phyloP scores from a whole-genome alignment of 1,139 yeast genomes.

The Yamadazyma kanchanaburiensis region DNA sequence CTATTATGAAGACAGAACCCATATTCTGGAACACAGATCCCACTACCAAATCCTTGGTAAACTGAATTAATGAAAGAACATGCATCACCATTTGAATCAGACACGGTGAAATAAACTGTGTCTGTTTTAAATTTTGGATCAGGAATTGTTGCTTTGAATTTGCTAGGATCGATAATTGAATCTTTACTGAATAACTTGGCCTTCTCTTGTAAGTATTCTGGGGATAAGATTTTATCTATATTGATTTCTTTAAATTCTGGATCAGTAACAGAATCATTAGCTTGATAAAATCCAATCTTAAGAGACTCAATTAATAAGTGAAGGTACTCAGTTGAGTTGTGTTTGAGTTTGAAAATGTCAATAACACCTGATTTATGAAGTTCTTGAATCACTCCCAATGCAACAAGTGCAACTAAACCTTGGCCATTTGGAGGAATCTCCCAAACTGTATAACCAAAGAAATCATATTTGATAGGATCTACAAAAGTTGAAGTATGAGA shows the following conservation, averaged over 20 bases:
- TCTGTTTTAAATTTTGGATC: conserved; percentile 66
- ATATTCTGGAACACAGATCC: conserved; percentile 60
- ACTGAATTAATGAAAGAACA: conserved; percentile 81
- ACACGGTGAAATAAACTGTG: conserved; percentile 70
- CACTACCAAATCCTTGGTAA: conserved; percentile 69
- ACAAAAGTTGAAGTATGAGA: conserved; percentile 56
- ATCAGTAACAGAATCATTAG: conserved; percentile 73
- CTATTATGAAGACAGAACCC: conserved; percentile 78
- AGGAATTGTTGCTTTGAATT: conserved; percentile 54
- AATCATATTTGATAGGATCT: conserved; percentile 54
- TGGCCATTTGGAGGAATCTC: conserved; percentile 85
- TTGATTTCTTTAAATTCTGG: conserved; percentile 42
- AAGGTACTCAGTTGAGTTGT: conserved; percentile 69
- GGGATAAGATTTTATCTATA: conserved; percentile 30
- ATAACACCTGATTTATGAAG: conserved; percentile 47
- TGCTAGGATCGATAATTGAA: conserved; percentile 39
- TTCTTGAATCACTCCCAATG: conserved; percentile 64
- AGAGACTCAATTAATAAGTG: conserved; percentile 68
- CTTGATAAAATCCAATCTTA: conserved; percentile 72
- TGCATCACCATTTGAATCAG: conserved; percentile 74
- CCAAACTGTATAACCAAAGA: conserved; percentile 50
- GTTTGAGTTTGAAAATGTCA: conserved; percentile 45
- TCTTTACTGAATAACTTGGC: conserved; percentile 42
- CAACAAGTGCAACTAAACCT: conserved; percentile 68
- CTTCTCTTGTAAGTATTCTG: conserved; percentile 47